Evolutionary conservation across 805 yeast genomes (phyloP).

Genomic region (Kurtzmaniella fragi): DNA sequence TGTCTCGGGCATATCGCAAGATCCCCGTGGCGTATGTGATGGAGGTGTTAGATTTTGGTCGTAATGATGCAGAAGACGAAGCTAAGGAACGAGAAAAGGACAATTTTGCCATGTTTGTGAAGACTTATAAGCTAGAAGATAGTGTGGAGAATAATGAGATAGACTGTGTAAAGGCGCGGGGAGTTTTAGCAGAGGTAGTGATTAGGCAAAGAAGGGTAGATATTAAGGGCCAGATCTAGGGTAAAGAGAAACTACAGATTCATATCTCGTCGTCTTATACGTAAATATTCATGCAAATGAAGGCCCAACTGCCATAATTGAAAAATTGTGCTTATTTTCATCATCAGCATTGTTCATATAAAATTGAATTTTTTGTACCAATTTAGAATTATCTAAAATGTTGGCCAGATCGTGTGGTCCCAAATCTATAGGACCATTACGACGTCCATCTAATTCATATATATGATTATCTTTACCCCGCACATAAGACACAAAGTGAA

Average conservation of each 20-base stretch:
- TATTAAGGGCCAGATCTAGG: slow-evolving; percentile 79
- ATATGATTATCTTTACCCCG: slow-evolving; percentile 52
- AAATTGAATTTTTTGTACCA: slow-evolving; percentile 54
- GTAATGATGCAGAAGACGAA: slow-evolving; percentile 18
- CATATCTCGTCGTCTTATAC: too few relatives aligned
- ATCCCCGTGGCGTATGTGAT: slow-evolving; percentile 33
- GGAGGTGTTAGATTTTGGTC: slow-evolving; percentile 36
- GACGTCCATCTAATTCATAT: slow-evolving; percentile 86
- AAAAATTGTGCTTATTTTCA: slow-evolving; percentile 56
- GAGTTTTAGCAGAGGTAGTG: slow-evolving; percentile 30
- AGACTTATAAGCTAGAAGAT: slow-evolving; percentile 29
- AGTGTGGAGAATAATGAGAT: slow-evolving; percentile 17
- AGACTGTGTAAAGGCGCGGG: slow-evolving; percentile 30
- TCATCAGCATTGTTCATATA: slow-evolving; percentile 65
- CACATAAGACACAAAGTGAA: slow-evolving; percentile 77
- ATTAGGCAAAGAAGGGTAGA: slow-evolving; percentile 54
- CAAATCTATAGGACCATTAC: slow-evolving; percentile 67
- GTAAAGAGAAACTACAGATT: too few relatives aligned
- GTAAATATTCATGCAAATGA: background rate
- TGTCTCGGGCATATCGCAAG: slow-evolving; percentile 54
- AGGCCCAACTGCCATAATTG: slow-evolving; percentile 74
- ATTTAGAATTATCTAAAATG: slow-evolving; percentile 46
- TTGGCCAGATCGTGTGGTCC: slow-evolving; percentile 31
- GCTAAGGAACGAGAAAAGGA: background rate
- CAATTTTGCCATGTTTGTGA: slow-evolving; percentile 36